phyloP scores from a whole-genome alignment of 331 rosid species.

The Arachis monticola region DNA sequence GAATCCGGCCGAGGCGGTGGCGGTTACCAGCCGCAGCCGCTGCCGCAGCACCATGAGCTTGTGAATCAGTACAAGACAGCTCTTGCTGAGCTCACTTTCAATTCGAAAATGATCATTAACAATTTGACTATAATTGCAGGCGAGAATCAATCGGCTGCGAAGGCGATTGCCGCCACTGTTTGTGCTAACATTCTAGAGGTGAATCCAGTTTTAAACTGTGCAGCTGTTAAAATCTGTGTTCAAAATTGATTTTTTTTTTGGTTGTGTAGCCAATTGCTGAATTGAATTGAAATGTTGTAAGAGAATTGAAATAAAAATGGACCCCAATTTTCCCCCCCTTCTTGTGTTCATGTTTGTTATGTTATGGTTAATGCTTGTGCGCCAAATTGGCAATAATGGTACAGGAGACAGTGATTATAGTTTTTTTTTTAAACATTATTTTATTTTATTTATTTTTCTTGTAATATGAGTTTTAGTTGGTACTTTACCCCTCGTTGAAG shows the following conservation, averaged over 20 bases:
- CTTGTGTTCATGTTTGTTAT: slow-evolving; percentile 7
- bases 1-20: slow-evolving; percentile 31
- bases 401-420: slow-evolving; percentile 12
- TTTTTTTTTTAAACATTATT: not conserved
- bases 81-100: slow-evolving; percentile 85
- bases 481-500: not conserved
- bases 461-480: slow-evolving; percentile 15
- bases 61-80: slow-evolving; percentile 70
- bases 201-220: slow-evolving; percentile 72
- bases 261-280: slow-evolving; percentile 47
- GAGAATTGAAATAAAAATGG: slow-evolving; percentile 37
- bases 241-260: slow-evolving; percentile 25
- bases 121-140: slow-evolving; percentile 92
- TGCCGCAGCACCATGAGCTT: slow-evolving; percentile 65
- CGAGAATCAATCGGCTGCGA: slow-evolving; percentile 68
- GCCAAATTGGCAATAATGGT: not conserved
- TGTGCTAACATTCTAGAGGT: slow-evolving; percentile 90
- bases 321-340: not conserved
- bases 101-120: slow-evolving; percentile 85
- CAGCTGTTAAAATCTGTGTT: slow-evolving; percentile 47
- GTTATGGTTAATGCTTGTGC: not conserved
- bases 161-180: slow-evolving; percentile 65
- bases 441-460: not conserved
- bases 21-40: slow-evolving; percentile 62
- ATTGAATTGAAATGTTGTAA: slow-evolving; percentile 59